Percentiles rank a stretch among this genome's conserved stretches.
Evolutionary conservation across 768 basidiomycete species (phyloP).

Genomic region (Xerocomus potaroensis): DNA sequence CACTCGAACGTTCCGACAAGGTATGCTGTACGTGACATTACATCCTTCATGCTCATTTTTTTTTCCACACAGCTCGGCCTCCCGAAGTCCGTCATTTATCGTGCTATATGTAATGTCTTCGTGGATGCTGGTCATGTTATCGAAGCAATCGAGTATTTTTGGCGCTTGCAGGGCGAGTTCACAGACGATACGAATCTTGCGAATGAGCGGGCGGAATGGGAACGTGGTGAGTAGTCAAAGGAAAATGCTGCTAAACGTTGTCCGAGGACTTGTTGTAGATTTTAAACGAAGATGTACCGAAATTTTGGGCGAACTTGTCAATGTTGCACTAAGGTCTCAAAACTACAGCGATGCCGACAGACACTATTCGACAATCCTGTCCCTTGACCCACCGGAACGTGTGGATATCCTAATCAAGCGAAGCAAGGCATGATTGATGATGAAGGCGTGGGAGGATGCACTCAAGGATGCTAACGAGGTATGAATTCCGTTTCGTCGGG

Average conservation of each 20-base stretch:
- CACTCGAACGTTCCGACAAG: too few species aligned
- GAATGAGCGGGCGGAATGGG: neutral
- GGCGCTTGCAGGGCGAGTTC: neutral
- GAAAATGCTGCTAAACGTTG: rapidly evolving
- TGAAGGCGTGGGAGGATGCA: neutral
- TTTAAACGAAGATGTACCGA: neutral
- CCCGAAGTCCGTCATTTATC: neutral
- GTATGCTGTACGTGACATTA: too few species aligned
- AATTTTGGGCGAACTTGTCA: neutral
- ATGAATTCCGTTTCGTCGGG: neutral
- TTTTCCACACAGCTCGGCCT: constrained; percentile 1
- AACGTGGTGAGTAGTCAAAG: neutral
- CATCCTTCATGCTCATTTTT: too few species aligned
- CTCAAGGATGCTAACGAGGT: constrained; percentile 1
- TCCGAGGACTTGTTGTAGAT: neutral
- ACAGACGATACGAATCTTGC: neutral
- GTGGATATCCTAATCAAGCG: too few species aligned
- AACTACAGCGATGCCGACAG: neutral
- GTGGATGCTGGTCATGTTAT: neutral
- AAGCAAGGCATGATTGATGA: neutral
- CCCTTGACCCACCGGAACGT: too few species aligned
- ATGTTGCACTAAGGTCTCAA: neutral
- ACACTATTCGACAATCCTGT: neutral
- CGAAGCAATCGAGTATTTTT: neutral
- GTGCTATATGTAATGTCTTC: neutral